These are phyloP conservation scores for Vaucheria bursata DNA, from an alignment of 352 stramenopile genomes.

Conservation along the genomic window DNA sequence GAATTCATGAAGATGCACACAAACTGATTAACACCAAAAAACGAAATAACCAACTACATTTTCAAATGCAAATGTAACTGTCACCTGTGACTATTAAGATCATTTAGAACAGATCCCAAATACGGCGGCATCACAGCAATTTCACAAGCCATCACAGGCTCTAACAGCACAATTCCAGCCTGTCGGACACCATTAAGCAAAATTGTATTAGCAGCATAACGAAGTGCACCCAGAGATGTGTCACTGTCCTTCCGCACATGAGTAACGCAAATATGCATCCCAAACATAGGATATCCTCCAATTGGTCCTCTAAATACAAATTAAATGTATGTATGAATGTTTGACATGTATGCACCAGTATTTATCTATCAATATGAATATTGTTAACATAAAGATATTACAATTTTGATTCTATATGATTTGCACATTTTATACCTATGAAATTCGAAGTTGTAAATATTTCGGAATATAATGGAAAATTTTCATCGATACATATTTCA, in stretches of 20 bases:
- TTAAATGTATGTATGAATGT: background rate
- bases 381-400: too few relatives aligned
- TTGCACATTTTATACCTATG: too few relatives aligned
- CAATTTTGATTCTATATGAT: too few relatives aligned
- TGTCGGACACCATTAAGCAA: slow-evolving; percentile 13
- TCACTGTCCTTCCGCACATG: slow-evolving; percentile 19
- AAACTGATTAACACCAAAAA: too few relatives aligned
- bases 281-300: slow-evolving; percentile 43
- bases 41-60: background rate
- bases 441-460: too few relatives aligned
- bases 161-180: slow-evolving; percentile 59
- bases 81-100: slow-evolving; percentile 41
- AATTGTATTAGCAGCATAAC: slow-evolving; percentile 44
- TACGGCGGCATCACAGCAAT: slow-evolving; percentile 31
- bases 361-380: too few relatives aligned
- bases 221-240: slow-evolving; percentile 40
- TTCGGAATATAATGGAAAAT: too few relatives aligned
- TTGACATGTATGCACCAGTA: background rate
- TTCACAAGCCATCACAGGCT: slow-evolving; percentile 71
- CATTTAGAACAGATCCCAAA: slow-evolving; percentile 40
- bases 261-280: slow-evolving; percentile 31
- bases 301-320: slow-evolving; percentile 22
- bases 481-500: too few relatives aligned
- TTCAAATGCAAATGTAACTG: slow-evolving; percentile 35
- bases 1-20: too few relatives aligned